Conservation (phyloP, 345 rosid genomes). For the Eucalyptus cloeziana region DNA sequence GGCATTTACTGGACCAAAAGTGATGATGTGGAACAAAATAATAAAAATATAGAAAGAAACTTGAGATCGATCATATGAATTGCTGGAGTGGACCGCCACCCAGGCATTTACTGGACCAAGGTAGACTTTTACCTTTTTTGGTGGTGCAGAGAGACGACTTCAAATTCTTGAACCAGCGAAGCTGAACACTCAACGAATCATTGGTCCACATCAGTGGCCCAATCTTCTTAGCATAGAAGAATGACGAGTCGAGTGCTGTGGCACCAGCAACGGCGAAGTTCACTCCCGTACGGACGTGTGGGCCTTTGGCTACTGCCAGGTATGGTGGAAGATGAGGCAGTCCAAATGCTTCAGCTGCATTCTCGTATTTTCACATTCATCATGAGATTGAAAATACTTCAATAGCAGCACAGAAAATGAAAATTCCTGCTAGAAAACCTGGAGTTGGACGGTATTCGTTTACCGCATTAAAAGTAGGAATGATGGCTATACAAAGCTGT, state of each 20-base stretch:
- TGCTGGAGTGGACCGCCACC: too few species aligned
- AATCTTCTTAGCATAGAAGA: conserved; percentile 17
- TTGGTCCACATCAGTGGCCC: conserved; percentile 27
- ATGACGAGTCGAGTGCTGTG: conserved; percentile 27
- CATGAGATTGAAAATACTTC: conserved; percentile 29
- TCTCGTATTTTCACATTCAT: not conserved
- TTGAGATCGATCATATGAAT: not conserved
- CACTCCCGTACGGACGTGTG: conserved; percentile 5
- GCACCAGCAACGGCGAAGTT: conserved; percentile 67
- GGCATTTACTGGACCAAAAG: not conserved
- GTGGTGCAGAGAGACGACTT: conserved; percentile 36
- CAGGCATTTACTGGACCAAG: not conserved
- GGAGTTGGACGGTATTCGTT: not conserved
- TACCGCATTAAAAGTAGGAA: not conserved
- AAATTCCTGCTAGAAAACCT: not conserved
- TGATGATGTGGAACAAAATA: not conserved
- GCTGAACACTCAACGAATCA: conserved; percentile 27
- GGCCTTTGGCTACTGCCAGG: not conserved
- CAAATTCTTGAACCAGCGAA: conserved; percentile 42
- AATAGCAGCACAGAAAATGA: conserved; percentile 5
- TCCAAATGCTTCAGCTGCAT: not conserved
- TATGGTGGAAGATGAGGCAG: not conserved
- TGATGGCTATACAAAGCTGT: not conserved
- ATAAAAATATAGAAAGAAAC: not conserved
- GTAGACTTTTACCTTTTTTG: conserved; percentile 12